These are phyloP conservation scores for Cadophora luteo-olivacea DNA, from an alignment of 2,329 filamentous ascomycete species.

Conservation along the genomic window DNA sequence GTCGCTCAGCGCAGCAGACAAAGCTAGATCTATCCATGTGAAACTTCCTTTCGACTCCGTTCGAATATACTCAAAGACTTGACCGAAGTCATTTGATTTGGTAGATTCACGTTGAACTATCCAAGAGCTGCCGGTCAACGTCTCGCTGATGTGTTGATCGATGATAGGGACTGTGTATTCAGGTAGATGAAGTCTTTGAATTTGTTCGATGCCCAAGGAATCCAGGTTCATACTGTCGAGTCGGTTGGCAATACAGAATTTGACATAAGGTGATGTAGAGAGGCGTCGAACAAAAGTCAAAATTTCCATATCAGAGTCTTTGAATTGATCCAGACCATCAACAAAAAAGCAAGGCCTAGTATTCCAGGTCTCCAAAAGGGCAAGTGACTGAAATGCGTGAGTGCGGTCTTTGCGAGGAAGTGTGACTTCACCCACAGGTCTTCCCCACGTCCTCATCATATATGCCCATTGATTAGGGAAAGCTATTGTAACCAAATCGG, in stretches of 20 bases:
- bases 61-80: neutral
- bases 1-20: neutral
- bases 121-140: neutral
- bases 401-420: neutral
- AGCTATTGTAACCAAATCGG: neutral
- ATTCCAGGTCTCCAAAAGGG: neutral
- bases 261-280: conserved; percentile 9
- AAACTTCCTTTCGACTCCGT: neutral
- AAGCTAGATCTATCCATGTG: neutral
- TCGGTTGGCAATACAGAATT: conserved; percentile 22
- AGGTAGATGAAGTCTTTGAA: neutral
- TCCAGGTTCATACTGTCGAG: neutral
- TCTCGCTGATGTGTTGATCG: neutral
- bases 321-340: conserved; percentile 29
- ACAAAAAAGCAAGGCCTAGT: conserved; percentile 19
- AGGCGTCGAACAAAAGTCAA: neutral
- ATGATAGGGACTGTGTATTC: neutral
- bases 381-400: neutral
- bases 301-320: conserved; percentile 13
- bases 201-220: neutral
- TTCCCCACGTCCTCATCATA: neutral
- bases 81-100: neutral
- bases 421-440: neutral
- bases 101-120: neutral
- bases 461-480: neutral